A percentile compares a stretch with the other conserved stretches of the same genome.
These are phyloP conservation scores for Rhizoclosmatium sp. DNA, from an alignment of 192 early-diverging fungal genomes.

Conservation along the genomic window DNA sequence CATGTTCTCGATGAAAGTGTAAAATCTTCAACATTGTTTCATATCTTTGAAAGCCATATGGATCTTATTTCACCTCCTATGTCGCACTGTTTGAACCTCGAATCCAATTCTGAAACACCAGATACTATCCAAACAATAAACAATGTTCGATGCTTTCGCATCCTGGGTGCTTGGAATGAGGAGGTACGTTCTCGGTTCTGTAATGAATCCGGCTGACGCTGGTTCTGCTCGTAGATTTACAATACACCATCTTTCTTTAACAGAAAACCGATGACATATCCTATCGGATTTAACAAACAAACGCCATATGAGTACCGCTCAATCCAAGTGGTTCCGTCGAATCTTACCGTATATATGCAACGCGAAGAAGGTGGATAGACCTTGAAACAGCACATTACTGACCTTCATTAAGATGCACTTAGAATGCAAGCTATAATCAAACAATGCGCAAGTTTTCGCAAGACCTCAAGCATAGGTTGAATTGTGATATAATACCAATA, in stretches of 20 bases:
- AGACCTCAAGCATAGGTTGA: too few species aligned
- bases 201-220: not conserved
- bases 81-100: not conserved
- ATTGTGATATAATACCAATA: too few species aligned
- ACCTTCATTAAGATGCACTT: slow-evolving; percentile 8
- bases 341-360: slow-evolving; percentile 20
- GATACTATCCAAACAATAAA: slow-evolving; percentile 6
- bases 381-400: not conserved
- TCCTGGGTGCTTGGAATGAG: slow-evolving; percentile 14
- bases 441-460: slow-evolving; percentile 14
- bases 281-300: not conserved
- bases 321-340: slow-evolving; percentile 1
- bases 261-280: not conserved
- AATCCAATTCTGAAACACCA: not conserved
- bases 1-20: not conserved
- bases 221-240: not conserved
- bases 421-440: slow-evolving; percentile 19
- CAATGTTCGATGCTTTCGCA: slow-evolving; percentile 21
- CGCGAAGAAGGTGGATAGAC: slow-evolving; percentile 24
- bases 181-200: not conserved
- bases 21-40: not conserved
- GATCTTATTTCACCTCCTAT: not conserved
- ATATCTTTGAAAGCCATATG: slow-evolving; percentile 7
- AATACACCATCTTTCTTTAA: not conserved
- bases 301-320: not conserved